Evolutionary conservation across 106 monocot species (phyloP), one percentile per base, ranked within the genome.

Genomic region (Acorus calamus): DNA sequence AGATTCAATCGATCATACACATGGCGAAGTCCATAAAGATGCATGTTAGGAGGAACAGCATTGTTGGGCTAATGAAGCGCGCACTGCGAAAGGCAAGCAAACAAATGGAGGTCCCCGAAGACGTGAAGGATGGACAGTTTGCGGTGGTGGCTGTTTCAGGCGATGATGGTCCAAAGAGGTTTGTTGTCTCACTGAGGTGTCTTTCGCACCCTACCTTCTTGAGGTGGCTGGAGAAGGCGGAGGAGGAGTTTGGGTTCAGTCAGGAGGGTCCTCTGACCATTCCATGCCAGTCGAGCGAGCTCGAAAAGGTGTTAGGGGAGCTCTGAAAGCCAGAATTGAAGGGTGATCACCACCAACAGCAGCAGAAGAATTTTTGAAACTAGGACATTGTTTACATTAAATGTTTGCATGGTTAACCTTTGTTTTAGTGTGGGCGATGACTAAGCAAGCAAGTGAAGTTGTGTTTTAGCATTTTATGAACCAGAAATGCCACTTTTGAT

Each of bases 221-320:
- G 47, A 49, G n/a, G 55, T 11, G 71, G 75, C 50, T 83, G 46
- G 75, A 78, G 60, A n/a, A 65, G 46, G 83, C 83, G 0, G 68
- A 68, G 13, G 78, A 78, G 60, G 83, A 78, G 60, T 83, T 83
- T 46, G 78, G 78, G 4, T 83, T 83, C 71, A 6, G 2, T 5
- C 83, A 78, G 1, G 55, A 71, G 52, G 83, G 83, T 3, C 64
- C 71, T 2, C 56, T 83, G 6, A 60, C 75, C n/a, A 42, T 83
- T 7, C 83, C 83, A 2, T 72, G 78, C 60, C 53, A 14, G 42
- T 65, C 77, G 0, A 60, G 47, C 5, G 74, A 78, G 44, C 42
- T 81, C 58, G 72, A 81, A 72, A 64, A 46, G 12, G 53, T 81
- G 10, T 53, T 81, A 0, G 11, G 67, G 52, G 67, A 75, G 62